Evolutionary conservation across 2,329 filamentous ascomycete species (phyloP).

Genomic region (Penicillium sclerotigenum): DNA sequence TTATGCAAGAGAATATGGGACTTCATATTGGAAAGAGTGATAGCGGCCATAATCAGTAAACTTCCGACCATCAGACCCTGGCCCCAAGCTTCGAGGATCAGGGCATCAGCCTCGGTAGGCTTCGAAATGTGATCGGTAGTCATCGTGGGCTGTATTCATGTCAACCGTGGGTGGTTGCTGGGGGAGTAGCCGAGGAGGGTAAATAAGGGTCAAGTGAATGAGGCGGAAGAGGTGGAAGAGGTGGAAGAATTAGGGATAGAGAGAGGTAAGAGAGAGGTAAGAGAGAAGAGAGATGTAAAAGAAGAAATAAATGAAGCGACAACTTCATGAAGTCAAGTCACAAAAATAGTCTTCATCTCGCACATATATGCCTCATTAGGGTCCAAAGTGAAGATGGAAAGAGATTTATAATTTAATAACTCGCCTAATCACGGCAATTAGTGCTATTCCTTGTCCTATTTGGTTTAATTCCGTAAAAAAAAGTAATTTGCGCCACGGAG

Average conservation of each 20-base stretch:
- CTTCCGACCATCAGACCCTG: conserved; percentile 51
- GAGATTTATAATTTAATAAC: neutral
- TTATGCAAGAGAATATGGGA: conserved; percentile 49
- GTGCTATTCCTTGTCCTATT: neutral
- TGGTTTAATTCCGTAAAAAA: neutral
- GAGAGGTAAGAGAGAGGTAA: too few species aligned
- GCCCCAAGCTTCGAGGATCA: conserved; percentile 48
- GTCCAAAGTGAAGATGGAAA: neutral
- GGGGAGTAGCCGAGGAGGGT: neutral
- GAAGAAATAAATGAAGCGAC: neutral
- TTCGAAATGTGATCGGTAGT: conserved; percentile 15
- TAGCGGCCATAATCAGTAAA: conserved; percentile 49
- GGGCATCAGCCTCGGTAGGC: conserved; percentile 31
- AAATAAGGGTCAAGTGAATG: neutral
- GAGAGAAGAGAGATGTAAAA: too few species aligned
- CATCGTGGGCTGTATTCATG: conserved; percentile 11
- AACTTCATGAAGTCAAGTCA: neutral
- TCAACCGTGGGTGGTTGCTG: neutral
- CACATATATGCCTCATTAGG: neutral
- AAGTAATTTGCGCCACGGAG: neutral
- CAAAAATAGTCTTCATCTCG: conserved; percentile 1
- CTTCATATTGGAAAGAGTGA: conserved; percentile 52
- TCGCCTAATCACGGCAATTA: neutral
- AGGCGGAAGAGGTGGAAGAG: neutral
- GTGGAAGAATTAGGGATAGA: neutral